These are phyloP conservation scores for Chalciporus chontae DNA, from an alignment of 768 basidiomycete genomes.

Conservation along the genomic window DNA sequence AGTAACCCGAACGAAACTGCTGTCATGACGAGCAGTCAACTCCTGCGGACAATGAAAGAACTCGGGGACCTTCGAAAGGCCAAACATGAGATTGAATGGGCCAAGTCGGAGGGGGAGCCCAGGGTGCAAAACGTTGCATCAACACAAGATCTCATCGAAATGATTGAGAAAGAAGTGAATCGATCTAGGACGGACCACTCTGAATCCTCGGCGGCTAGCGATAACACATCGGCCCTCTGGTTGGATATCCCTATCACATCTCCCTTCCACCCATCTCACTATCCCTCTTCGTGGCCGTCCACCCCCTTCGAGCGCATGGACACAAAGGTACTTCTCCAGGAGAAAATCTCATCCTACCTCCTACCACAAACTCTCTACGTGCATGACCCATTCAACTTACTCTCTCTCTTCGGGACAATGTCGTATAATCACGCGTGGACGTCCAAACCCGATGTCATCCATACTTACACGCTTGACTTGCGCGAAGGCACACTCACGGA, in stretches of 20 bases:
- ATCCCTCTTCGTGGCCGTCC: conserved; percentile 40
- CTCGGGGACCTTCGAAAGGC: conserved; percentile 18
- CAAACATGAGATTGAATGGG: conserved; percentile 18
- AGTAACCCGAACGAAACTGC: not conserved
- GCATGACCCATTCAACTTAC: conserved; percentile 40
- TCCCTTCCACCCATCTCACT: conserved; percentile 33
- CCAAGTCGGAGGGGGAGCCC: conserved; percentile 22
- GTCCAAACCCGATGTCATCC: conserved; percentile 28
- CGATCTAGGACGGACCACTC: not conserved
- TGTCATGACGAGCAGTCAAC: conserved; percentile 19
- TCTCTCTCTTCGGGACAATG: conserved; percentile 2
- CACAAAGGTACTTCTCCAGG: conserved; percentile 22
- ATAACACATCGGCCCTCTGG: too few relatives aligned
- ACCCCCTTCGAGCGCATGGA: conserved; percentile 29
- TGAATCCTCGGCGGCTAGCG: not conserved
- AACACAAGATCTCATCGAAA: conserved; percentile 15
- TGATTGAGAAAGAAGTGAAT: not conserved
- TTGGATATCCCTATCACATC: conserved; percentile 13
- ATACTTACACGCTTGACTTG: conserved; percentile 28
- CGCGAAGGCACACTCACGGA: not conserved
- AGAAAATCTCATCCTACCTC: conserved; percentile 31
- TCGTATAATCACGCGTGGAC: conserved; percentile 19
- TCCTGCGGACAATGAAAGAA: conserved; percentile 8
- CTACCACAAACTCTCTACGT: conserved; percentile 41
- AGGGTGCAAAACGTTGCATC: conserved; percentile 12